These are phyloP conservation scores for Ramichloridium luteum DNA, from an alignment of 2,329 filamentous ascomycete species.

Conservation along the genomic window DNA sequence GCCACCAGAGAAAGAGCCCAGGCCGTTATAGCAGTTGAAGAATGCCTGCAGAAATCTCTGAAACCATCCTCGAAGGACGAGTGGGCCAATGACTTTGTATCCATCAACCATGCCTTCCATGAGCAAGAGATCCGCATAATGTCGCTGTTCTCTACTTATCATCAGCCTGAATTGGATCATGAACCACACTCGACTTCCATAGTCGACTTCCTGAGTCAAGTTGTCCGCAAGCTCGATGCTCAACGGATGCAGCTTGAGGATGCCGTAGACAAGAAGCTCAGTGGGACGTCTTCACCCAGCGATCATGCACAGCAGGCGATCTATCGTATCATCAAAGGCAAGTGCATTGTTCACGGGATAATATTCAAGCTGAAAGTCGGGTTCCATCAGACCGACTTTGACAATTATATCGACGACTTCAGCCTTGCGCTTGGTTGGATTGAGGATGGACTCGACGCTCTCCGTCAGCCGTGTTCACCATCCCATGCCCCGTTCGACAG, in stretches of 20 bases:
- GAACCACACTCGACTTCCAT: background rate
- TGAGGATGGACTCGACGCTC: background rate
- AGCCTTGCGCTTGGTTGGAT: background rate
- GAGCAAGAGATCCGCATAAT: constrained; percentile 1
- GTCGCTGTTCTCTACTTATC: background rate
- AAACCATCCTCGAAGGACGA: background rate
- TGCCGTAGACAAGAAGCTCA: background rate
- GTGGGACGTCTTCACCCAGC: background rate
- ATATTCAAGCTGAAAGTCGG: background rate
- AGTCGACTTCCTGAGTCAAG: background rate
- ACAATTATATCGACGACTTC: background rate
- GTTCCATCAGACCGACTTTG: background rate
- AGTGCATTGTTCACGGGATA: background rate
- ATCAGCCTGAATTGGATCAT: background rate
- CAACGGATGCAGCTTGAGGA: background rate
- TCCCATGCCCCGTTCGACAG: too few species aligned
- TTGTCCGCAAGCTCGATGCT: background rate
- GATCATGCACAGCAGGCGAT: background rate
- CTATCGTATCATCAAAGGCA: background rate
- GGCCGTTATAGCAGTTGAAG: background rate
- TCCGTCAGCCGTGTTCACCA: too few species aligned
- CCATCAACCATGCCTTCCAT: background rate
- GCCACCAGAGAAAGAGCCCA: background rate
- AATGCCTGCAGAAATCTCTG: background rate
- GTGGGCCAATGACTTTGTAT: background rate